Percentiles rank a stretch among this genome's conserved stretches.
These are phyloP conservation scores for Cerrena zonata DNA, from an alignment of 1,284 basidiomycete genomes.

Conservation along the genomic window DNA sequence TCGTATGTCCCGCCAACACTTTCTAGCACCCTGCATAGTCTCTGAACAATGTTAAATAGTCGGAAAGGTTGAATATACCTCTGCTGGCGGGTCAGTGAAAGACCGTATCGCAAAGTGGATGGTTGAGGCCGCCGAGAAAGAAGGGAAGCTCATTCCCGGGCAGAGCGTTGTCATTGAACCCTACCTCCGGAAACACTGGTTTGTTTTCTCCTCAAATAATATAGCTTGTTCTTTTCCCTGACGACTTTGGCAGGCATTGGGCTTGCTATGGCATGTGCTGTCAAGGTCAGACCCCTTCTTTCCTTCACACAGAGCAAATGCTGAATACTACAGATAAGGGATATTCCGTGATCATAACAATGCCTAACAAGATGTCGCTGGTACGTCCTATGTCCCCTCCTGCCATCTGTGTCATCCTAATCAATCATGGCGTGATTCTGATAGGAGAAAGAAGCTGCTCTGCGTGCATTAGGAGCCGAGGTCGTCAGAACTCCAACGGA, in stretches of 20 bases:
- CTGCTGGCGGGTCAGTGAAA: slow-evolving; percentile 90
- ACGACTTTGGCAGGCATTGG: slow-evolving; percentile 65
- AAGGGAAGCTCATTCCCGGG: slow-evolving; percentile 82
- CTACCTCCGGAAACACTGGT: slow-evolving; percentile 94
- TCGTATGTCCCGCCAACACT: slow-evolving; percentile 56
- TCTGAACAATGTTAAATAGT: slow-evolving; percentile 57
- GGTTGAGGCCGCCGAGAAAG: slow-evolving; percentile 86
- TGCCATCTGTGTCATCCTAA: background rate
- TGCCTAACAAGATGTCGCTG: slow-evolving; percentile 94
- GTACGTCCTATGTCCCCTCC: slow-evolving; percentile 32
- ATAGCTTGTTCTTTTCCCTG: background rate
- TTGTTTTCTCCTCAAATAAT: slow-evolving; percentile 20
- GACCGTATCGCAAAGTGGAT: slow-evolving; percentile 96
- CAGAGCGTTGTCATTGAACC: slow-evolving; percentile 91
- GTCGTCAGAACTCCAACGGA: slow-evolving; percentile 92
- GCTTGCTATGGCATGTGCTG: slow-evolving; percentile 84
- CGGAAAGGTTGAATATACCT: slow-evolving; percentile 87
- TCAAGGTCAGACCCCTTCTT: slow-evolving; percentile 58
- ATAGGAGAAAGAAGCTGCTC: slow-evolving; percentile 88
- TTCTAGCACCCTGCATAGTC: background rate
- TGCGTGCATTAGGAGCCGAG: slow-evolving; percentile 88
- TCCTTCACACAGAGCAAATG: slow-evolving; percentile 27
- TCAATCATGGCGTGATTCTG: no score
- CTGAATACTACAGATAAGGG: slow-evolving; percentile 84
- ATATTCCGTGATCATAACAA: slow-evolving; percentile 88